Evolutionary conservation across 2,329 filamentous ascomycete genomes (phyloP).

Genomic region (Fusarium siculi): DNA sequence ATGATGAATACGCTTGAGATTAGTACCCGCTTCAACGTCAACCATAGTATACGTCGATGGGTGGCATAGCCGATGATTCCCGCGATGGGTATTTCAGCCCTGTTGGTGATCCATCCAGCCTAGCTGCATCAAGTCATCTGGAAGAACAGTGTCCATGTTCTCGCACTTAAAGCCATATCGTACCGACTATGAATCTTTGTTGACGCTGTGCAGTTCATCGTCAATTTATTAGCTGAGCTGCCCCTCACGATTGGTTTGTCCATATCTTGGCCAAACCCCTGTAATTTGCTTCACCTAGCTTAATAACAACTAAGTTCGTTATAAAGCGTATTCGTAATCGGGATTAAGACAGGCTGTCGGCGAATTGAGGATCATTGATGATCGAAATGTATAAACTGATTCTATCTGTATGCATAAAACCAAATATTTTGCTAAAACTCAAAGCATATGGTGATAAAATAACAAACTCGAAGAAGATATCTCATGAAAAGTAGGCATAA

Average conservation of each 20-base stretch:
- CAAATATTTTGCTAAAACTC: background rate
- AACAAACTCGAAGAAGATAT: background rate
- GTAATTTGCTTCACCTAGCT: background rate
- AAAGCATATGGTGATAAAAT: background rate
- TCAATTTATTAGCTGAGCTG: background rate
- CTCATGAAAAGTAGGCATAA: background rate
- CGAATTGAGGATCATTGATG: too few species aligned
- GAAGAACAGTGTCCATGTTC: too few species aligned
- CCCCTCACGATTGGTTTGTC: too few species aligned
- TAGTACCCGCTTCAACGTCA: too few species aligned
- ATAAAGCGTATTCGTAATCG: background rate
- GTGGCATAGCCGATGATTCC: constrained; percentile 12
- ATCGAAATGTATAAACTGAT: background rate
- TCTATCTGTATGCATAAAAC: background rate
- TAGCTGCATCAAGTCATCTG: too few species aligned
- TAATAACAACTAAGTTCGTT: background rate
- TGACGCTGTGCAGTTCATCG: background rate
- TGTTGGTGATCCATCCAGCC: background rate
- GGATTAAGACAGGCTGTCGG: background rate
- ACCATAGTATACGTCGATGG: too few species aligned
- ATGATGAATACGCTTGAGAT: too few species aligned
- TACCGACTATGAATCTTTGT: background rate
- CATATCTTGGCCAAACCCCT: background rate
- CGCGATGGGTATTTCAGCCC: background rate
- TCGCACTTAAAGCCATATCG: background rate